phyloP scores from a whole-genome alignment of 2,329 filamentous ascomycete species.

The Fusarium tanahbumbuense region DNA sequence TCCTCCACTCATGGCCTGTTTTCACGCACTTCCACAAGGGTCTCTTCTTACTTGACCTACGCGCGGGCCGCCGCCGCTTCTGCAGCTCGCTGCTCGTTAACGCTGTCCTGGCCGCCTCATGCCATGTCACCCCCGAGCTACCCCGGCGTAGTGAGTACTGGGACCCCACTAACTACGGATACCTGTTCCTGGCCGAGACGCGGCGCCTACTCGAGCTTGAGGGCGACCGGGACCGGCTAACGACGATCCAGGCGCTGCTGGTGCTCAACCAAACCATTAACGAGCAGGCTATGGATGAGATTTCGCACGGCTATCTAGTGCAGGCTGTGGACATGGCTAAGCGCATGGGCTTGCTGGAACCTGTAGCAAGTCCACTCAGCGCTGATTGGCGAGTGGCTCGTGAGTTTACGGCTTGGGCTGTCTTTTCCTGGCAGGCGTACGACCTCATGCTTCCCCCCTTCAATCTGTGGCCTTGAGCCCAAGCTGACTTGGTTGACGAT shows the following conservation, averaged over 20 bases:
- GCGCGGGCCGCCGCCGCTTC: neutral
- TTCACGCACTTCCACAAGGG: neutral
- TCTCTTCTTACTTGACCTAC: neutral
- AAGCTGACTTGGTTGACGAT: neutral
- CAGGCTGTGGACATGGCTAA: neutral
- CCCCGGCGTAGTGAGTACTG: neutral
- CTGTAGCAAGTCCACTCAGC: neutral
- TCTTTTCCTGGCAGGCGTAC: neutral
- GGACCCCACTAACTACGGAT: neutral
- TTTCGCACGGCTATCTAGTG: neutral
- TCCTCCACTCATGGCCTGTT: neutral
- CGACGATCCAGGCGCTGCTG: neutral
- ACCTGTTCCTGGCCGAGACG: neutral
- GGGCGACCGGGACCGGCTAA: neutral
- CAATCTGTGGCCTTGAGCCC: neutral
- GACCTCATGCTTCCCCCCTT: neutral
- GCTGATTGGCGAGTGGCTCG: neutral
- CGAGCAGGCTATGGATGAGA: neutral
- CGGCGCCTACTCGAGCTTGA: neutral
- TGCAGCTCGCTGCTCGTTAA: neutral
- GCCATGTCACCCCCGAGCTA: neutral
- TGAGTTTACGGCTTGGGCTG: neutral
- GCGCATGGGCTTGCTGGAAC: neutral
- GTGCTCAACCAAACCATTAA: neutral
- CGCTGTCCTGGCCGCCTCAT: neutral